Base-by-base conservation (phyloP, 106 monocot species). In the Dioscorea zingiberensis region DNA sequence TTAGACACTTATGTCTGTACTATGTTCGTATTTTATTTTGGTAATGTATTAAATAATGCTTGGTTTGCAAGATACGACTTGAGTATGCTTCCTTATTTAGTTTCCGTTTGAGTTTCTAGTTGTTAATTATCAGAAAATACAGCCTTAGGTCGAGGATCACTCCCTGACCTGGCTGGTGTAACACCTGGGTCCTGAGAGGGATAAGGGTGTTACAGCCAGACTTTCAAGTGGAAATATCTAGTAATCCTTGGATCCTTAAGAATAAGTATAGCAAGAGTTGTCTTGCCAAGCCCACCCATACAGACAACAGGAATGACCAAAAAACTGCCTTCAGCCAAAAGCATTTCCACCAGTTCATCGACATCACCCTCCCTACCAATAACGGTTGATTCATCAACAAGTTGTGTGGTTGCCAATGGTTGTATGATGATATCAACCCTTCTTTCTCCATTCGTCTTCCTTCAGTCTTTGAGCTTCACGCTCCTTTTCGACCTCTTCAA, bases 271-370 rank as follows among this genome's bases (percentile, higher is more conserved):
- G 71, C 77, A 13, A 77, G 67, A 18, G 77, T 71, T 12, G 77
- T 77, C 48, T 77, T 77, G 10, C 71, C 77, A 2, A 72, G 22
- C 0, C 77, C 77, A 1, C 71, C 71, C 26, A 77, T 71, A 9
- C 77, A 71, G 27, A 79, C 18, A 21, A 79, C 45, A 4, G 79
- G 54, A 48, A 69, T 16, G 0, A 62, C 61, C 0, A 13, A 18
- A 23, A 58, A 12, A 12, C 38, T 25, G 1, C 0, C 23, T 18
- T 55, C 67, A 0, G 21, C 24, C 12, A 27, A 51, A 6, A 79
- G 25, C 51, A 23, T 24, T 17, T 69, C 16, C 13, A 58, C 21
- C 5, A 79, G 22, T 21, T 58, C 58, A 3, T 63, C 1, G 45
- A 29, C 5, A 27, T 79, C 79, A 1, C 48, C 18, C 25, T 69